Evolutionary conservation across 192 early-diverging fungal species (phyloP).

Genomic region (Phycomyces blakesleeanus): DNA sequence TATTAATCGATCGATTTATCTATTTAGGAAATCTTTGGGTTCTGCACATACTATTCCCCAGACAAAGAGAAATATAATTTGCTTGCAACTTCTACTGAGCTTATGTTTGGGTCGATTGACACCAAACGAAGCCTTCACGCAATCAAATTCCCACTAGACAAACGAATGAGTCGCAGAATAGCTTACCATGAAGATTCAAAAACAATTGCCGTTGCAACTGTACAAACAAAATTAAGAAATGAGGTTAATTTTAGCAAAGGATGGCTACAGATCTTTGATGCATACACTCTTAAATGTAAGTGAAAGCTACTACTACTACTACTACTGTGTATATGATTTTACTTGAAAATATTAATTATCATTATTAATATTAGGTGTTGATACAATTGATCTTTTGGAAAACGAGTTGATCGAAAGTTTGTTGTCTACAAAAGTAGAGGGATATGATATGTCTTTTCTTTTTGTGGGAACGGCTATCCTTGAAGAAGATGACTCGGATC

Average conservation of each 20-base stretch:
- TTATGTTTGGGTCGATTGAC: conserved; percentile 77
- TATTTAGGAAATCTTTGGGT: not conserved
- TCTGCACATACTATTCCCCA: conserved; percentile 11
- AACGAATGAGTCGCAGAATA: conserved; percentile 69
- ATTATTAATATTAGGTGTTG: conserved; percentile 34
- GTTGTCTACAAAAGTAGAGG: conserved; percentile 37
- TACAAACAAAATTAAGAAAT: conserved; percentile 23
- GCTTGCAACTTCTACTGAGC: conserved; percentile 53
- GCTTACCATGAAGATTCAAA: conserved; percentile 49
- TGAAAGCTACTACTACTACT: too few species aligned
- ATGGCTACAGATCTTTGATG: conserved; percentile 66
- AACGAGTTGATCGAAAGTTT: conserved; percentile 45
- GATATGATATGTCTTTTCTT: conserved; percentile 47
- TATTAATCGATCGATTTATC: not conserved
- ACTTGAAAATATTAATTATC: not conserved
- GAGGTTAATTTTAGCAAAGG: conserved; percentile 41
- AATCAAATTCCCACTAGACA: conserved; percentile 54
- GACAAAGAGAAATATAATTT: conserved; percentile 55
- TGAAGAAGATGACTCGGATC: conserved; percentile 51
- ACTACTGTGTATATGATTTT: too few species aligned
- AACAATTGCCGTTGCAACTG: conserved; percentile 65
- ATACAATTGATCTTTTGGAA: conserved; percentile 36
- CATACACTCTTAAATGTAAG: conserved; percentile 70
- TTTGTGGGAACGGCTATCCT: conserved; percentile 72
- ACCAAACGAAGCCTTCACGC: conserved; percentile 84